These are phyloP conservation scores for Rosa rugosa DNA, from an alignment of 306 rosid species.

Conservation along the genomic window DNA sequence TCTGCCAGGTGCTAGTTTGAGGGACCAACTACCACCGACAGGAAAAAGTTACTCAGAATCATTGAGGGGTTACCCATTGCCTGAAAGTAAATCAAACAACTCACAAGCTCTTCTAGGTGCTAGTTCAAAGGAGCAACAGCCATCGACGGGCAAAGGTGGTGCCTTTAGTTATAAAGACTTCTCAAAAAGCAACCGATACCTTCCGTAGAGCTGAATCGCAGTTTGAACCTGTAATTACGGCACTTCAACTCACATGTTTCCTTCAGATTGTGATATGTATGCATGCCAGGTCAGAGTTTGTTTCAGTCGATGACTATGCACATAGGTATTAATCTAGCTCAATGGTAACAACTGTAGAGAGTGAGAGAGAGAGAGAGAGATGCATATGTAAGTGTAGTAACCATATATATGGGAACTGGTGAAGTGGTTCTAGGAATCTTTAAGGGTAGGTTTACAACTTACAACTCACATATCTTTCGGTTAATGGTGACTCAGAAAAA, in stretches of 20 bases:
- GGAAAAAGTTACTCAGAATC: slow-evolving; percentile 11
- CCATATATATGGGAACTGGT: neutral
- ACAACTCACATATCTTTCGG: neutral
- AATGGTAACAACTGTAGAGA: neutral
- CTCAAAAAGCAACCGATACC: slow-evolving; percentile 14
- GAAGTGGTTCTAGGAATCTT: slow-evolving; percentile 1
- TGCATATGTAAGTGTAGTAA: slow-evolving; percentile 4
- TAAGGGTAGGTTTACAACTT: slow-evolving; percentile 12
- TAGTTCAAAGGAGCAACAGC: slow-evolving; percentile 50
- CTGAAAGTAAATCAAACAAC: slow-evolving; percentile 57
- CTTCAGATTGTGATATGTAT: slow-evolving; percentile 8
- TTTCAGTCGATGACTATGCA: slow-evolving; percentile 6
- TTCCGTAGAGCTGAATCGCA: slow-evolving; percentile 10
- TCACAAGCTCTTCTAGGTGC: slow-evolving; percentile 46
- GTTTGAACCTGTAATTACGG: slow-evolving; percentile 18
- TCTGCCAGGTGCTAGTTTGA: slow-evolving; percentile 46
- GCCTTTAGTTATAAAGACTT: slow-evolving; percentile 10
- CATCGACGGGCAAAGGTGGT: slow-evolving; percentile 7
- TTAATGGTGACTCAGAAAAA: neutral
- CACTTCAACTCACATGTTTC: neutral
- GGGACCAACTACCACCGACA: slow-evolving; percentile 26
- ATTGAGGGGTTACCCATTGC: neutral
- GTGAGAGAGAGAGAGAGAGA: slow-evolving; percentile 6
- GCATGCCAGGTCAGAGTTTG: slow-evolving; percentile 10
- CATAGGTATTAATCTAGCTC: slow-evolving; percentile 8